A percentile compares a stretch with the other conserved stretches of the same genome.
Evolutionary conservation across 768 basidiomycete genomes (phyloP).

Genomic region (Saitozyma sp.): DNA sequence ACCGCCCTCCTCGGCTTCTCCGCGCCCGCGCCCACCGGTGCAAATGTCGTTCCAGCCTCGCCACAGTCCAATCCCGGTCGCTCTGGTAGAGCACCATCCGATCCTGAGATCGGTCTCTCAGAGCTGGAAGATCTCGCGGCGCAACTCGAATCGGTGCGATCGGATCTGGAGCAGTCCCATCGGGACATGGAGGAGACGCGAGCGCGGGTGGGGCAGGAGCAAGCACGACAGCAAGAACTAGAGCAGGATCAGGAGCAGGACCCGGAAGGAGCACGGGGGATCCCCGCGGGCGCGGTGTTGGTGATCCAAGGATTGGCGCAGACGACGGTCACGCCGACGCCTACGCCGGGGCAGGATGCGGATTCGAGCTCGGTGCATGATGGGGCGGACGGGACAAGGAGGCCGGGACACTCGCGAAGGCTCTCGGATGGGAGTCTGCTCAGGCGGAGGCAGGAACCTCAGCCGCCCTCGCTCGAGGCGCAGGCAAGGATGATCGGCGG

Average conservation of each 20-base stretch:
- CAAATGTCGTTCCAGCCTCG: too few species aligned
- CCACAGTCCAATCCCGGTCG: too few species aligned
- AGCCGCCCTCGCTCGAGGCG: conserved; percentile 23
- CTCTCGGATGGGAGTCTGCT: conserved; percentile 11
- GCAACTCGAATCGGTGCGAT: conserved; percentile 1
- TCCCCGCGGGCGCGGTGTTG: conserved; percentile 28
- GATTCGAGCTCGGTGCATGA: background rate
- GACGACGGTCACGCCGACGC: conserved; percentile 15
- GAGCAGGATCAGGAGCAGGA: too few species aligned
- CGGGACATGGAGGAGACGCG: conserved; percentile 10
- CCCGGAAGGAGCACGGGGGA: too few species aligned
- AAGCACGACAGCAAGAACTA: background rate
- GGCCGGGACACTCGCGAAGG: conserved; percentile 6
- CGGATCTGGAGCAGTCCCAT: conserved; percentile 2
- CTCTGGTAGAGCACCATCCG: too few species aligned
- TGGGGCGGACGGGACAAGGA: conserved; percentile 7
- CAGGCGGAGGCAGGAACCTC: conserved; percentile 7
- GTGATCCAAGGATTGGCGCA: conserved; percentile 45
- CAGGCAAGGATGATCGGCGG: conserved; percentile 44
- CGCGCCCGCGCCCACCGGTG: conserved; percentile 1
- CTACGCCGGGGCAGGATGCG: background rate
- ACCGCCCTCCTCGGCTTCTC: conserved; percentile 30
- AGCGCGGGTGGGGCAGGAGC: conserved; percentile 11
- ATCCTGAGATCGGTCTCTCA: too few species aligned
- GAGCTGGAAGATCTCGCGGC: background rate